Base-by-base conservation (phyloP, 2,329 filamentous ascomycete species). In the Trichoderma asperellum region DNA sequence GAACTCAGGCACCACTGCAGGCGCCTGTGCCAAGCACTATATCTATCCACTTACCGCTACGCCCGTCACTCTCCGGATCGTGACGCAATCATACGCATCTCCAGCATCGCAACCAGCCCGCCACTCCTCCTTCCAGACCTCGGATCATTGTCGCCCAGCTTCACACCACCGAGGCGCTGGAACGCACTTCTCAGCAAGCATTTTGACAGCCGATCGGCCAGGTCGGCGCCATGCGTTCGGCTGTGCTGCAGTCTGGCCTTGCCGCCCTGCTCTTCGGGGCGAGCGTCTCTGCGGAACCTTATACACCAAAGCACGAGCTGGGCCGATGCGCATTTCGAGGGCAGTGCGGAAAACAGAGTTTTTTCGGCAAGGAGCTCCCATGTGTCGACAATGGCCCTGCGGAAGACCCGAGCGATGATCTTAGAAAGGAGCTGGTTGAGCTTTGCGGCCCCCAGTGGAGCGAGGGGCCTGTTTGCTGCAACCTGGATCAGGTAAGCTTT, bases 331-430 rank as follows among this genome's bases (percentile, higher is more conserved):
- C 95, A 0, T 93, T 98, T 72, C 89, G 95, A 61, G 94, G 94
- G 8, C 91, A 96, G 72, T 99, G 96, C 78, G 96, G 96, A 59
- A 94, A 94, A 80, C 91, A 95, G 81, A 91, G 91, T 72, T 91
- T 96, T 78, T 98, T 98, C 76, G 93, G 94, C 68, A 91, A 93
- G 69, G 89, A 97, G 74, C 85, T 98, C 71, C 96, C 96, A 4
- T 99, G 96, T 78, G 89, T 94, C 16, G 95, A 99, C 81, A 99
- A 99, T 78, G 94, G 86, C 4, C 83, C 90, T 43, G 96, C 96
- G 43, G 84, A 89, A 72, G 86, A 91, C 40, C 95, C 95, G 1
- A 88, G 91, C 27, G 86, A 87, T 8, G 86, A 88, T 68, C 85
- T 93, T 70, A 89, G 94, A 71, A 85, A 91, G 75, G 90, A 95